phyloP scores from a whole-genome alignment of 345 rosid species.

The Cardamine chenopodiifolia region DNA sequence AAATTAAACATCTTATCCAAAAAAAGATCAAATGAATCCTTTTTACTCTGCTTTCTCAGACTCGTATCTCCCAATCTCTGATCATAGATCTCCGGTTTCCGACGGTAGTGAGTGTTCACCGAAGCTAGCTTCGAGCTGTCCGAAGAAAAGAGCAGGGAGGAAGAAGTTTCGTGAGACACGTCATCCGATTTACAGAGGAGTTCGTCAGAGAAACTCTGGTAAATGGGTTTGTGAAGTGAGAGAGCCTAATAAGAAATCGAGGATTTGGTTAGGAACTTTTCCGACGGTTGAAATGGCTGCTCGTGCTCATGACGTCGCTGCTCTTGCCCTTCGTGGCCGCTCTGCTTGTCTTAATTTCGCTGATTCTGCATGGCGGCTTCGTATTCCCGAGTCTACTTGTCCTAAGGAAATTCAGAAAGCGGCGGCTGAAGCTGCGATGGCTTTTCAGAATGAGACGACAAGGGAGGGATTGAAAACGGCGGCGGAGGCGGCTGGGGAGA shows the following conservation, averaged over 20 bases:
- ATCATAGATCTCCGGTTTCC: conserved; percentile 46
- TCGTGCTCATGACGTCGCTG: conserved; percentile 92
- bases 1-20: conserved; percentile 38
- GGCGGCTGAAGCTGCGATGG: conserved; percentile 56
- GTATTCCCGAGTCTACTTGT: conserved; percentile 60
- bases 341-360: conserved; percentile 84
- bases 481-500: neutral
- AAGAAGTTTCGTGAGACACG: conserved; percentile 89
- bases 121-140: conserved; percentile 64
- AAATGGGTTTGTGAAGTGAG: conserved; percentile 95
- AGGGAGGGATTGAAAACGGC: neutral
- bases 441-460: conserved; percentile 22
- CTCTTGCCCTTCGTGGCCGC: conserved; percentile 69
- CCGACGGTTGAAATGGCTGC: conserved; percentile 87
- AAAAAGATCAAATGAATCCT: conserved; percentile 28
- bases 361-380: conserved; percentile 78
- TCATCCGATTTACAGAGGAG: conserved; percentile 86
- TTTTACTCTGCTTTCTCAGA: conserved; percentile 26
- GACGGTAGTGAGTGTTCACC: conserved; percentile 51
- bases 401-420: conserved; percentile 76
- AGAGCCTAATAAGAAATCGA: conserved; percentile 78
- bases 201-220: conserved; percentile 64
- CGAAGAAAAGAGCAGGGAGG: conserved; percentile 80
- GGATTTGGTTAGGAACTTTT: conserved; percentile 92
- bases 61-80: conserved; percentile 40